phyloP scores from a whole-genome alignment of 2,329 filamentous ascomycete species.

The Trichoderma sp. region DNA sequence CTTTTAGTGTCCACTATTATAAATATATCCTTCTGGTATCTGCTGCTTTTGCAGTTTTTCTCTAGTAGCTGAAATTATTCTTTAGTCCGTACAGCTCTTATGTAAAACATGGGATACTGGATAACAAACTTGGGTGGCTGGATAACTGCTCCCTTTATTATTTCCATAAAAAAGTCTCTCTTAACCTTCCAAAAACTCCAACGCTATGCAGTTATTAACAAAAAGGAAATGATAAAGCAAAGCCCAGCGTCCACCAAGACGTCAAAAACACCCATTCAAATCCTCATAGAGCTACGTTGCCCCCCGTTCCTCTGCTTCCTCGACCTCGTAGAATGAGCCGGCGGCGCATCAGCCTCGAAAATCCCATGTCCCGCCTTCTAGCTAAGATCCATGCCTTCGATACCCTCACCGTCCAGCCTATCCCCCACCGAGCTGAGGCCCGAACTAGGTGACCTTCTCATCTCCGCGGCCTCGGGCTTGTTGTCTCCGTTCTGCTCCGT shows the following conservation, averaged over 20 bases:
- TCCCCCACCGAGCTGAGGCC: constrained; percentile 60
- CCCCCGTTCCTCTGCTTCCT: background rate
- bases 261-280: background rate
- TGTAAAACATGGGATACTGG: too few species aligned
- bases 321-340: background rate
- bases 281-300: background rate
- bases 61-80: too few species aligned
- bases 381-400: constrained; percentile 50
- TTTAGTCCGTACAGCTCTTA: too few species aligned
- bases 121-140: too few species aligned
- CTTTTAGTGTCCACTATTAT: too few species aligned
- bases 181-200: constrained; percentile 37
- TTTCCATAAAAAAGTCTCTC: background rate
- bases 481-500: constrained; percentile 22
- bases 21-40: too few species aligned
- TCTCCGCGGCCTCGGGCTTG: constrained; percentile 30
- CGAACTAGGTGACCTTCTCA: constrained; percentile 54
- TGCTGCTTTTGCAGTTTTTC: too few species aligned
- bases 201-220: constrained; percentile 43
- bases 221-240: background rate
- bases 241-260: background rate
- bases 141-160: too few species aligned
- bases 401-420: constrained; percentile 43
- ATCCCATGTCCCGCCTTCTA: constrained; percentile 25
- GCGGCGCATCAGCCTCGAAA: background rate